Percentiles rank a stretch among this genome's conserved stretches.
Conservation (phyloP, 2,329 filamentous ascomycete species). For the Colletotrichum sp. region DNA sequence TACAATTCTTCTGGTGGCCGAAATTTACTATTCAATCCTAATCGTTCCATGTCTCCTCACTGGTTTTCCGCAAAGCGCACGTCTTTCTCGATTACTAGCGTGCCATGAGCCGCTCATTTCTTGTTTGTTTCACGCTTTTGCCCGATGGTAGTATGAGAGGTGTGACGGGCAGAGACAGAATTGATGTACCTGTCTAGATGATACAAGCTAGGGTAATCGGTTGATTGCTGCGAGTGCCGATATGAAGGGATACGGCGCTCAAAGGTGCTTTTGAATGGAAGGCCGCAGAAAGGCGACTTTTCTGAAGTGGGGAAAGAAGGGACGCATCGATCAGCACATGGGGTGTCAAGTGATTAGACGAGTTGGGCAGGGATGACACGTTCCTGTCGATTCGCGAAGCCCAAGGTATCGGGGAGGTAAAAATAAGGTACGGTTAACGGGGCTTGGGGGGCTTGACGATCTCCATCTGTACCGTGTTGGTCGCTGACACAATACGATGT, state of each 20-base stretch:
- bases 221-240: neutral
- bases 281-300: neutral
- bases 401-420: neutral
- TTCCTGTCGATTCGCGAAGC: neutral
- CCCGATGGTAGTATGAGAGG: neutral
- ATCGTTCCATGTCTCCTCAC: neutral
- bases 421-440: neutral
- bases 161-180: neutral
- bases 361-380: neutral
- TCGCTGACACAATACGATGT: neutral
- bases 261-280: neutral
- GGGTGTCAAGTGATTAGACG: neutral
- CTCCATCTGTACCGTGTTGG: neutral
- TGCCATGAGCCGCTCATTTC: neutral
- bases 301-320: neutral
- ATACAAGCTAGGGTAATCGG: neutral
- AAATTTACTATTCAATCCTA: neutral
- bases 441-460: neutral
- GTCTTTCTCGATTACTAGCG: neutral
- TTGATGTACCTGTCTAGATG: neutral
- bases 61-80: neutral
- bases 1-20: neutral
- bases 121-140: neutral
- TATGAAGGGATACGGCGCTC: neutral
- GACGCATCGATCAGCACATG: neutral